Evolutionary conservation across 139 green algal genomes (phyloP).

Genomic region (Chlorella sp.): DNA sequence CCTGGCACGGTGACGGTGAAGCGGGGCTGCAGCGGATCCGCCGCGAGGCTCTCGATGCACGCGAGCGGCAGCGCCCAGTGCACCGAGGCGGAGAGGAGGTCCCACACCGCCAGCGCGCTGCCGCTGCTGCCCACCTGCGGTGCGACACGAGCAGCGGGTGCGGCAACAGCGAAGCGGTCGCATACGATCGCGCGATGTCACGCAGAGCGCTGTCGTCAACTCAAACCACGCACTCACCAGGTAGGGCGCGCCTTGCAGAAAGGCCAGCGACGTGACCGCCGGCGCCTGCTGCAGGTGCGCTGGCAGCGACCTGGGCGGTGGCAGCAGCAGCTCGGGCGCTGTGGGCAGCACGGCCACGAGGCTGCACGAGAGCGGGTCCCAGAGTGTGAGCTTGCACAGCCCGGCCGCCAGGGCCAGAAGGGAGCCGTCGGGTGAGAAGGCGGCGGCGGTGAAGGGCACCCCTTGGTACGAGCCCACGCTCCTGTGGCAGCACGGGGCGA

Average conservation of each 20-base stretch:
- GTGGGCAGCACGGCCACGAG: not conserved
- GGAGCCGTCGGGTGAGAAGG: not conserved
- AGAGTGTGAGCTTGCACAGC: not conserved
- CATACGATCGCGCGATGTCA: no score
- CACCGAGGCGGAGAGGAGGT: not conserved
- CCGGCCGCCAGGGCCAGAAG: not conserved
- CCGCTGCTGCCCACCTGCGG: not conserved
- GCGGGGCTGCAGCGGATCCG: not conserved
- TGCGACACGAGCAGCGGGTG: no score
- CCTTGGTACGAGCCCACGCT: not conserved
- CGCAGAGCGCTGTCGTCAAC: no score
- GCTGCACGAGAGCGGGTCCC: not conserved
- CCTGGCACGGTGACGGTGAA: not conserved
- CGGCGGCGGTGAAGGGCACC: not conserved
- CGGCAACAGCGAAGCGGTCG: no score
- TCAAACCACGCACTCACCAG: not conserved
- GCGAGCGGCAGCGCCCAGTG: not conserved
- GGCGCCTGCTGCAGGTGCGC: not conserved
- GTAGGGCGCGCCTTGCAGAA: not conserved
- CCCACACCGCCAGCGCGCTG: not conserved
- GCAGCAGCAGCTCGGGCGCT: not conserved
- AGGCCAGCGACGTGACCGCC: not conserved
- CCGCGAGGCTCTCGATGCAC: not conserved
- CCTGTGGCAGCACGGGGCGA: no score
- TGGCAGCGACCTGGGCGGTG: no score